These are phyloP conservation scores for Scheffersomyces amazonensis DNA, from an alignment of 805 yeast species.

Conservation along the genomic window DNA sequence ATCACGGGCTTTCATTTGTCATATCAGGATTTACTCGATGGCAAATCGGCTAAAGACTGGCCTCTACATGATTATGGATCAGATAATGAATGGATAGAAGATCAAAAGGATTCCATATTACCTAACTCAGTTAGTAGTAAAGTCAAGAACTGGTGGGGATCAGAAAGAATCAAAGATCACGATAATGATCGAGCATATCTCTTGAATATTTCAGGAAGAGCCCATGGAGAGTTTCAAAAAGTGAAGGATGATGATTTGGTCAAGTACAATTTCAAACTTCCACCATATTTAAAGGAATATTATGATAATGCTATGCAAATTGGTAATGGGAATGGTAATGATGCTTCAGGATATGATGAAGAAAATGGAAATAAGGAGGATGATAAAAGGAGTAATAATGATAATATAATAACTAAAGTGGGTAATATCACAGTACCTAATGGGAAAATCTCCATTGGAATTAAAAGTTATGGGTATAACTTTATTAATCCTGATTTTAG, in stretches of 20 bases:
- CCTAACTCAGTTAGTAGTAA: slow-evolving; percentile 53
- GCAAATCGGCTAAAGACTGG: slow-evolving; percentile 49
- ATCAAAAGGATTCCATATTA: slow-evolving; percentile 52
- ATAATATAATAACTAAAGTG: not conserved
- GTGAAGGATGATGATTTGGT: slow-evolving; percentile 6
- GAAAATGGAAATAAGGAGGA: slow-evolving; percentile 20
- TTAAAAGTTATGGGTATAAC: slow-evolving; percentile 21
- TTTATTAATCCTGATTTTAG: slow-evolving; percentile 16
- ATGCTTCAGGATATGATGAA: slow-evolving; percentile 19
- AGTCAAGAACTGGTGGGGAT: slow-evolving; percentile 56
- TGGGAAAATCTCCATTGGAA: slow-evolving; percentile 23
- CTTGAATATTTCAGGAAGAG: slow-evolving; percentile 33
- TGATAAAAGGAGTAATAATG: slow-evolving; percentile 17
- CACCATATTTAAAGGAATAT: slow-evolving; percentile 28
- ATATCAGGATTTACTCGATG: slow-evolving; percentile 53
- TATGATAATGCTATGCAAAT: slow-evolving; percentile 18
- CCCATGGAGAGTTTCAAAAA: slow-evolving; percentile 28
- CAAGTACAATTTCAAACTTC: slow-evolving; percentile 20
- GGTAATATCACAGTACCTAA: slow-evolving; percentile 28
- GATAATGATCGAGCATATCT: slow-evolving; percentile 19
- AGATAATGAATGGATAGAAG: slow-evolving; percentile 44
- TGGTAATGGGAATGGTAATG: slow-evolving; percentile 3
- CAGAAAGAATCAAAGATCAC: slow-evolving; percentile 9
- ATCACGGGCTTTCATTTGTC: slow-evolving; percentile 70
- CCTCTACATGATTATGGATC: slow-evolving; percentile 49